These are phyloP conservation scores for Casuarina glauca DNA, from an alignment of 306 rosid genomes.

Conservation along the genomic window DNA sequence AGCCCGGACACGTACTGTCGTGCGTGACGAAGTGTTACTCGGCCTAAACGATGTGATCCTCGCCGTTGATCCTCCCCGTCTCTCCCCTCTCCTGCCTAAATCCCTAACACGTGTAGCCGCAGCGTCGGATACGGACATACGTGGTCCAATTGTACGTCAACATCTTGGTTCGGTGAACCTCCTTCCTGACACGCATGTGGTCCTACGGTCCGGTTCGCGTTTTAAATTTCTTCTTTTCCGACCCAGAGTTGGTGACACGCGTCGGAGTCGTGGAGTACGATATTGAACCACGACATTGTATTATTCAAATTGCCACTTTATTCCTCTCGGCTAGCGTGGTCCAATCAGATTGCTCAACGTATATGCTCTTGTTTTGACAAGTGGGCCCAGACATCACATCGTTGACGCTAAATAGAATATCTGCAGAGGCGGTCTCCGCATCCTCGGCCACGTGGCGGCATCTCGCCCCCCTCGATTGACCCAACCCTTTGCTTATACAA, in stretches of 20 bases:
- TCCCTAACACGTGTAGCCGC: constrained; percentile 30
- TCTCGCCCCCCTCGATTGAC: not conserved
- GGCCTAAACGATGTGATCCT: constrained; percentile 14
- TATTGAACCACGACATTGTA: constrained; percentile 1
- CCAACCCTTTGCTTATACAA: not conserved
- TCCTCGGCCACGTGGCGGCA: constrained; percentile 20
- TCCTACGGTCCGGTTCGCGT: constrained; percentile 10
- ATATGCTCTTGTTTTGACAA: not conserved
- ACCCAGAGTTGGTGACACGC: constrained; percentile 16
- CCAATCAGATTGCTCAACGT: constrained; percentile 40
- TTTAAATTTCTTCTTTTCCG: not conserved
- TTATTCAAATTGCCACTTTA: constrained; percentile 17
- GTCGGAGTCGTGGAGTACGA: constrained; percentile 1
- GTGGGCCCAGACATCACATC: constrained; percentile 28
- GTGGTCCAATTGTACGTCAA: constrained; percentile 27
- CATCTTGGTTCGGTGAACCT: constrained; percentile 16
- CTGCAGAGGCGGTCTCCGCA: not conserved
- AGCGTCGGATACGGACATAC: constrained; percentile 5
- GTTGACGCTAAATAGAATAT: constrained; percentile 27
- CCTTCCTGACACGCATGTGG: constrained; percentile 45
- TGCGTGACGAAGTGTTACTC: constrained; percentile 8
- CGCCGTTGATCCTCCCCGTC: constrained; percentile 13
- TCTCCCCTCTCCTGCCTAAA: not conserved
- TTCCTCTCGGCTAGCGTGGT: constrained; percentile 31
- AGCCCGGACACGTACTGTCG: constrained; percentile 17